Evolutionary conservation across 1,284 basidiomycete genomes (phyloP).

Genomic region (Puccinia brachypodii): DNA sequence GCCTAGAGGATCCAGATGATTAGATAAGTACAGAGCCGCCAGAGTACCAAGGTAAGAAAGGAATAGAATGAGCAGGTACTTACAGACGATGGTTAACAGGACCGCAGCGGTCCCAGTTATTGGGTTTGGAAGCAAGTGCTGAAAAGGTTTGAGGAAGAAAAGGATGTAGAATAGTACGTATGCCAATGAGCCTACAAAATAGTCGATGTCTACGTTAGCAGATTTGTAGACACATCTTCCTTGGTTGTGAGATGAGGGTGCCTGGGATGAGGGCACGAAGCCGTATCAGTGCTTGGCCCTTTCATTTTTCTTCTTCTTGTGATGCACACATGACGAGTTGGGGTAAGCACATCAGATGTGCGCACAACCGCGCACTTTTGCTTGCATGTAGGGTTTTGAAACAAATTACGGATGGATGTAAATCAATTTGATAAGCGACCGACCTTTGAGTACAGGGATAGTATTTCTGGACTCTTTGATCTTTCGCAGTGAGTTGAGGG

Average conservation of each 20-base stretch:
- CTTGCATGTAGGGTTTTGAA: background rate
- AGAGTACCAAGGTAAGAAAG: background rate
- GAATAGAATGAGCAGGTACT: no score
- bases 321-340: no score
- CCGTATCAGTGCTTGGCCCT: no score
- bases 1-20: constrained; percentile 55
- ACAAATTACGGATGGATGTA: background rate
- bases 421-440: background rate
- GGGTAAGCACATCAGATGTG: no score
- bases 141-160: constrained; percentile 55
- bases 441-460: background rate
- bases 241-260: no score
- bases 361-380: no score
- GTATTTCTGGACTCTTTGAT: background rate
- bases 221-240: no score
- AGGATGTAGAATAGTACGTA: constrained; percentile 56
- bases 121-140: constrained; percentile 53
- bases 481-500: no score
- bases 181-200: constrained; percentile 53
- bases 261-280: no score
- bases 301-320: no score
- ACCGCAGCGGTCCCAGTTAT: constrained; percentile 51
- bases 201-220: background rate
- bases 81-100: constrained; percentile 7
- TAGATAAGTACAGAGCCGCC: no score